Conservation (phyloP, 1,139 yeast genomes). For the Yamadazyma songkhlaensis region DNA sequence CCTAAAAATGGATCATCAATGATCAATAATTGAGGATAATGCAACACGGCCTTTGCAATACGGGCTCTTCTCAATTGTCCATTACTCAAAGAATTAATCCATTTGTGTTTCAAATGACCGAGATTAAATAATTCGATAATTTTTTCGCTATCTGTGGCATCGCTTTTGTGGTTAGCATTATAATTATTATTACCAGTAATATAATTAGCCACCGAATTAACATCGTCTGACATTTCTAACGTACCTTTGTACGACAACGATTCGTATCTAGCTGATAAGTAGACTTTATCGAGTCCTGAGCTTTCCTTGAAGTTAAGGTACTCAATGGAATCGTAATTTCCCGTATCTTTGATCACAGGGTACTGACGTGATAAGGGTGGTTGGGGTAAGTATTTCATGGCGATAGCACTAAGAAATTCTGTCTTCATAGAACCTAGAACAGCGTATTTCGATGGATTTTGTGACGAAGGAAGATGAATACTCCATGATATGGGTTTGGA, state of each 20-base stretch:
- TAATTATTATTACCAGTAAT: constrained; percentile 49
- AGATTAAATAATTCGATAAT: constrained; percentile 55
- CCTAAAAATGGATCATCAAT: constrained; percentile 94
- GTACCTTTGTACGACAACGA: constrained; percentile 58
- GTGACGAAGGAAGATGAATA: no score
- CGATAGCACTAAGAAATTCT: constrained; percentile 28
- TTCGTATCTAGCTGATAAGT: constrained; percentile 87
- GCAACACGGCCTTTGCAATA: constrained; percentile 69
- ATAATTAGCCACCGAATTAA: constrained; percentile 65
- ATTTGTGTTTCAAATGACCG: constrained; percentile 56
- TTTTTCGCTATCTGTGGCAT: constrained; percentile 28
- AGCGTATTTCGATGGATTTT: constrained; percentile 27
- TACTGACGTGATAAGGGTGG: constrained; percentile 57
- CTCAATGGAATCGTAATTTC: constrained; percentile 22
- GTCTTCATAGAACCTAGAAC: constrained; percentile 37
- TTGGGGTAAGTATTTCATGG: constrained; percentile 42
- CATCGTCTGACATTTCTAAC: constrained; percentile 64
- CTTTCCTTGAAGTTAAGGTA: constrained; percentile 62
- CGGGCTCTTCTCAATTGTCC: constrained; percentile 93
- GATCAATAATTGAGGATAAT: constrained; percentile 61
- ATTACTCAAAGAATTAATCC: constrained; percentile 86
- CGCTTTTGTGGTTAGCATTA: constrained; percentile 23
- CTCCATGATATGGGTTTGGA: constrained; percentile 19
- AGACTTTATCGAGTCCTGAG: constrained; percentile 60
- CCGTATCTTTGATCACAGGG: constrained; percentile 43